Evolutionary conservation across 192 early-diverging fungal genomes (phyloP).

Genomic region (Coemansia nantahalensis): DNA sequence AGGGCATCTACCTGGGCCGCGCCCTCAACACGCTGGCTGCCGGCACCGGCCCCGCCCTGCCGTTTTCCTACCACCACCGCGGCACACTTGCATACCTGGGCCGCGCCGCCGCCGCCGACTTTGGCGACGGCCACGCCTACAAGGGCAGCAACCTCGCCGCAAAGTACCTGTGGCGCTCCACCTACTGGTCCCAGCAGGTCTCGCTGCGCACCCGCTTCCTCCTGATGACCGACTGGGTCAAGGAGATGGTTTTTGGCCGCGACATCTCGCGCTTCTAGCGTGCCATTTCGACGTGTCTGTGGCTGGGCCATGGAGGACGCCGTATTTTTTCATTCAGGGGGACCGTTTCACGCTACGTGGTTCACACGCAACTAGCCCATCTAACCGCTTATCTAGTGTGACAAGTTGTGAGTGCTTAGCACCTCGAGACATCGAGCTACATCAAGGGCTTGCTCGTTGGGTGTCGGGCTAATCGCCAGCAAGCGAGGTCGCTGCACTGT

Average conservation of each 20-base stretch:
- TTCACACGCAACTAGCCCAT: no score
- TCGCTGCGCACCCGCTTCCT: slow-evolving; percentile 76
- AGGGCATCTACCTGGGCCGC: slow-evolving; percentile 79
- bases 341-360: no score
- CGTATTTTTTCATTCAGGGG: no score
- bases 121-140: slow-evolving; percentile 45
- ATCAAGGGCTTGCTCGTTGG: no score
- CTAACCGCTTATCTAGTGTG: no score
- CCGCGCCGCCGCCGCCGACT: slow-evolving; percentile 49
- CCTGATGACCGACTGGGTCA: slow-evolving; percentile 87
- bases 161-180: slow-evolving; percentile 53
- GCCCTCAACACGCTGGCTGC: slow-evolving; percentile 54
- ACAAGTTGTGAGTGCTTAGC: no score
- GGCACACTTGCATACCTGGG: slow-evolving; percentile 71
- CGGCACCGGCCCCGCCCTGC: slow-evolving; percentile 31
- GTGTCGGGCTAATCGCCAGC: no score
- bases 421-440: no score
- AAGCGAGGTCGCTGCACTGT: no score
- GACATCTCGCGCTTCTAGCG: slow-evolving; percentile 64
- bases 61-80: slow-evolving; percentile 65
- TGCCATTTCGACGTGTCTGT: not conserved
- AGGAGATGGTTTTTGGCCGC: slow-evolving; percentile 84
- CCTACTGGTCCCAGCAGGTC: slow-evolving; percentile 55
- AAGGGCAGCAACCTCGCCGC: slow-evolving; percentile 49
- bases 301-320: no score